Conservation (phyloP, 2,329 filamentous ascomycete genomes). For the Hypoxylon sp. region DNA sequence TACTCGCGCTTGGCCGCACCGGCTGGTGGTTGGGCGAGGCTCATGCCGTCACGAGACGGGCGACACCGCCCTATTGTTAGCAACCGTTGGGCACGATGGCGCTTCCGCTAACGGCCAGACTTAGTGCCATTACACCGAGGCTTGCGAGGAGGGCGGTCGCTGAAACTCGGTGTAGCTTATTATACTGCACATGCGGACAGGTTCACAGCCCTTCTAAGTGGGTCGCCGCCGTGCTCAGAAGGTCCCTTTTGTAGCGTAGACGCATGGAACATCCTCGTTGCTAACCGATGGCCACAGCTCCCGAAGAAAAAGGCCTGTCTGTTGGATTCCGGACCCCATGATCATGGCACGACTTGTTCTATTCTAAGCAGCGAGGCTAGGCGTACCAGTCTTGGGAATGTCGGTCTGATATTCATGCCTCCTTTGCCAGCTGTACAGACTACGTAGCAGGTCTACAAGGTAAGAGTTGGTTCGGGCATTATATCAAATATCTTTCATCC, state of each 20-base stretch:
- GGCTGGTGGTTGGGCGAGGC: conserved; percentile 14
- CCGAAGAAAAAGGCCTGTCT: background rate
- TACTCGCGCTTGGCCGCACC: conserved; percentile 8
- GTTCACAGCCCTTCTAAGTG: conserved; percentile 13
- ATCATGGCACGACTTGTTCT: background rate
- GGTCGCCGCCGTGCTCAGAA: conserved; percentile 22
- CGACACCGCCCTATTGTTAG: conserved; percentile 17
- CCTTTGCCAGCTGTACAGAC: conserved; percentile 7
- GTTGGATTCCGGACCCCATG: background rate
- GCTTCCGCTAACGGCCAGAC: conserved; percentile 11
- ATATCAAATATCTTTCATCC: conserved; percentile 8
- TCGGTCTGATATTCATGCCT: conserved; percentile 2
- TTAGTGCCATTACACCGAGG: conserved; percentile 30
- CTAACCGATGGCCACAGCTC: background rate
- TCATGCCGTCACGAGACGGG: conserved; percentile 2
- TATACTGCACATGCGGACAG: no score
- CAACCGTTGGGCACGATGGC: conserved; percentile 11
- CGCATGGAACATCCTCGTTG: conserved; percentile 32
- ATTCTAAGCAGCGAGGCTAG: background rate
- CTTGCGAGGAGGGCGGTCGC: conserved; percentile 21
- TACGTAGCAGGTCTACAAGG: conserved; percentile 1
- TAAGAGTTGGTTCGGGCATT: conserved; percentile 2
- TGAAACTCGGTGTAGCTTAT: conserved; percentile 30
- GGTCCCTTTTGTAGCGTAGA: conserved; percentile 8
- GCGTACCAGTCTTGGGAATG: background rate